phyloP scores from a whole-genome alignment of 495 filamentous ascomycete genomes.

The Mytilinidion resinicola region DNA sequence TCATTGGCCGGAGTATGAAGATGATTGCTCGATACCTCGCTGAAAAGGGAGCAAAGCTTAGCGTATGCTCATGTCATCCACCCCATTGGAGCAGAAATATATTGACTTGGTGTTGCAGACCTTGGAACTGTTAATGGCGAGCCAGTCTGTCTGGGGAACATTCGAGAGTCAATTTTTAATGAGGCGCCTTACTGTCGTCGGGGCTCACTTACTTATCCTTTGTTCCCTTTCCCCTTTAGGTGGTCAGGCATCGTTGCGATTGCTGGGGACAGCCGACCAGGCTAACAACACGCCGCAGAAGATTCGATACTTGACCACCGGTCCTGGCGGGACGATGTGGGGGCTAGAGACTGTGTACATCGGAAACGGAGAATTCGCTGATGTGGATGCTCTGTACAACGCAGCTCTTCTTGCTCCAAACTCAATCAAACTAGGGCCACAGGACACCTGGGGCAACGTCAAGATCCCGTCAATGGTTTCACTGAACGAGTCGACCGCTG shows the following conservation, averaged over 20 bases:
- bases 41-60: slow-evolving; percentile 22
- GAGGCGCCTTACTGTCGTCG: slow-evolving; percentile 22
- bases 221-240: slow-evolving; percentile 28
- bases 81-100: background rate
- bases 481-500: slow-evolving; percentile 1
- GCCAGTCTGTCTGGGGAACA: slow-evolving; percentile 25
- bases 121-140: slow-evolving; percentile 24
- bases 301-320: slow-evolving; percentile 23
- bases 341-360: slow-evolving; percentile 3
- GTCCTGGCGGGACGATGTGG: slow-evolving; percentile 13
- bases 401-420: slow-evolving; percentile 16
- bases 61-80: slow-evolving; percentile 4
- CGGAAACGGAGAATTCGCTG: slow-evolving; percentile 1
- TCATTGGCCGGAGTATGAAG: slow-evolving; percentile 18
- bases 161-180: slow-evolving; percentile 25
- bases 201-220: slow-evolving; percentile 20
- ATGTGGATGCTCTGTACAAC: slow-evolving; percentile 8
- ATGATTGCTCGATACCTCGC: slow-evolving; percentile 19
- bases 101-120: background rate
- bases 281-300: background rate
- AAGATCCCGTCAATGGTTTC: slow-evolving; percentile 22
- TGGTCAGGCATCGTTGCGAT: slow-evolving; percentile 26
- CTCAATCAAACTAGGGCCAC: slow-evolving; percentile 11
- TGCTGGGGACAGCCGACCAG: slow-evolving; percentile 3
- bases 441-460: slow-evolving; percentile 28